phyloP scores from a whole-genome alignment of 2,329 filamentous ascomycete species.

The Colletotrichum sp. region DNA sequence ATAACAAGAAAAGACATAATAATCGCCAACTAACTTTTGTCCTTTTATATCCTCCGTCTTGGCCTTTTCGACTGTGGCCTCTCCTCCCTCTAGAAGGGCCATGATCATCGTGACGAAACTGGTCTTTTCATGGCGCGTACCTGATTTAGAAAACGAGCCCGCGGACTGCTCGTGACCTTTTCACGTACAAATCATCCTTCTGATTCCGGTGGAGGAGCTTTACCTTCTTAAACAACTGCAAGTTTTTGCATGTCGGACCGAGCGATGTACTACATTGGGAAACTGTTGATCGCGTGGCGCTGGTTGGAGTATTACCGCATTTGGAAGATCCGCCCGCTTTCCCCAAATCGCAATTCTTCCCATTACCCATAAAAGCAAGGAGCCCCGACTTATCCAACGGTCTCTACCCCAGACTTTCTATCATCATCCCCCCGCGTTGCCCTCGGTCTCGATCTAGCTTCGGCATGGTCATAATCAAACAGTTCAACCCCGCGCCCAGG shows the following conservation, averaged over 20 bases:
- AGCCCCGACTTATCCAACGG: neutral
- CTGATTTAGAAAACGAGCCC: neutral
- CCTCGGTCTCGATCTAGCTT: neutral
- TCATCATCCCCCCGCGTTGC: neutral
- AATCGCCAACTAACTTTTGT: neutral
- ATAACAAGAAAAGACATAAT: neutral
- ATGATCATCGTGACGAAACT: neutral
- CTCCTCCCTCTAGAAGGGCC: no score
- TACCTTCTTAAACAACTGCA: neutral
- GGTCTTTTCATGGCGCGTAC: neutral
- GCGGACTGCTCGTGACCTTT: neutral
- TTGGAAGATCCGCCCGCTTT: neutral
- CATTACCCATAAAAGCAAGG: neutral
- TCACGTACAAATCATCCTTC: neutral
- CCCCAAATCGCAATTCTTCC: neutral
- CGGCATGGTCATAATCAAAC: neutral
- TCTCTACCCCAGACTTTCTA: neutral
- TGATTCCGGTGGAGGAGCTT: neutral
- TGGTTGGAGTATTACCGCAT: conserved; percentile 41
- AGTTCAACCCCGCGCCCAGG: neutral
- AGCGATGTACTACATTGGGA: neutral
- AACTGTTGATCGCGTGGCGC: neutral
- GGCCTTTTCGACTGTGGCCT: neutral
- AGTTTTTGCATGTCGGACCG: neutral
- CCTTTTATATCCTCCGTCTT: neutral